A percentile compares a stretch with the other conserved stretches of the same genome.
Conservation (phyloP, 352 stramenopile genomes). For the Globisporangium ultimum region DNA sequence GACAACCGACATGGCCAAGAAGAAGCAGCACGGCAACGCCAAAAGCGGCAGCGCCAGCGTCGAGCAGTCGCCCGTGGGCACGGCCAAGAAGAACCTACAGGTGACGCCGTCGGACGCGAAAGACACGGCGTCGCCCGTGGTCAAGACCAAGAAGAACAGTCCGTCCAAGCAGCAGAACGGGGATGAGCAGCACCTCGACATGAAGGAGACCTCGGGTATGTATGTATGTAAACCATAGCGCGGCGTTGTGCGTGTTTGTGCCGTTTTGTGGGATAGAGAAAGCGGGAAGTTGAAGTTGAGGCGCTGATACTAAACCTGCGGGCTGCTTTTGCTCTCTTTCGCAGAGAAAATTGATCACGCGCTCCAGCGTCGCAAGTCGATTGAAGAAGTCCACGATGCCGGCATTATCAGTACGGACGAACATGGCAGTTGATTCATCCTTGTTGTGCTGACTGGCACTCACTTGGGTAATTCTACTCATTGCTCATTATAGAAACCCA, state of each 20-base stretch:
- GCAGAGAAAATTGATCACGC: constrained; percentile 35
- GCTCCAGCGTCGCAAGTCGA: constrained; percentile 40
- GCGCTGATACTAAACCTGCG: background rate
- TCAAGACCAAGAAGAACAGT: constrained; percentile 17
- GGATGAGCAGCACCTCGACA: constrained; percentile 14
- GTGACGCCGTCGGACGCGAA: constrained; percentile 9
- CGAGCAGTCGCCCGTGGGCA: constrained; percentile 12
- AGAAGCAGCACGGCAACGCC: constrained; percentile 42
- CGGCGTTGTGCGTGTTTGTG: constrained; percentile 1
- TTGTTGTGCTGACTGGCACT: background rate
- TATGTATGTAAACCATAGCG: background rate
- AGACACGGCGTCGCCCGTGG: constrained; percentile 16
- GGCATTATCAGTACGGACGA: constrained; percentile 36
- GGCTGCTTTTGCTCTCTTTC: background rate
- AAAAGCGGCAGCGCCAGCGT: constrained; percentile 4
- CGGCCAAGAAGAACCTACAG: constrained; percentile 10
- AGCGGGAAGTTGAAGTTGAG: background rate
- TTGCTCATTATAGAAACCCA: constrained; percentile 19
- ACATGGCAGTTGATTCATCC: background rate
- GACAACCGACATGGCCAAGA: constrained; percentile 51
- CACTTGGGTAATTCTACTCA: background rate
- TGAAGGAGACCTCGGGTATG: constrained; percentile 34
- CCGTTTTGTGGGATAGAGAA: background rate
- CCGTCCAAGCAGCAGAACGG: constrained; percentile 27
- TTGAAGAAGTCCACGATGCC: constrained; percentile 43